A percentile compares a stretch with the other conserved stretches of the same genome.
phyloP scores from a whole-genome alignment of 2,329 filamentous ascomycete genomes.

The Plectosphaerella cucumerina region DNA sequence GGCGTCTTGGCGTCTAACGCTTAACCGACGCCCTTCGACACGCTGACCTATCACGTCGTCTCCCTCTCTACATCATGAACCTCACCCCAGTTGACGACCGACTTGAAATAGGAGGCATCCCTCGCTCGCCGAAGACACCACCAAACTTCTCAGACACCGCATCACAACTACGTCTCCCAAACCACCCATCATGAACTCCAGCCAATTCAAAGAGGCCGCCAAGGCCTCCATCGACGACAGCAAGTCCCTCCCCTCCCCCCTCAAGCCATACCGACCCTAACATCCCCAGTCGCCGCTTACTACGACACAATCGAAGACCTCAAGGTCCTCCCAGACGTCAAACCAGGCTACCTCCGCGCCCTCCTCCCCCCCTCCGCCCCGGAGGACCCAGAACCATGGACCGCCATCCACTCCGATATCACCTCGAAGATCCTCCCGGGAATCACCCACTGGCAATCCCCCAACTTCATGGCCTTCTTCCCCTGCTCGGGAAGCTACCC shows the following conservation, averaged over 20 bases:
- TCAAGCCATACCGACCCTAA: constrained; percentile 4
- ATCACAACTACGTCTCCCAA: too few relatives aligned
- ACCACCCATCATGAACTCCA: constrained; percentile 65
- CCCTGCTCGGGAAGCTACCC: constrained; percentile 79
- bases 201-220: constrained; percentile 74
- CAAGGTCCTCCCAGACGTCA: constrained; percentile 71
- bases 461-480: constrained; percentile 96
- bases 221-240: constrained; percentile 79
- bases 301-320: constrained; percentile 69
- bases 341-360: constrained; percentile 80
- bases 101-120: too few relatives aligned
- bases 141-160: too few relatives aligned
- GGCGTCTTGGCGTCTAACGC: too few relatives aligned
- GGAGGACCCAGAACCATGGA: constrained; percentile 67
- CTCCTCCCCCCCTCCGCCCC: constrained; percentile 68
- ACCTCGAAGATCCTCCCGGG: constrained; percentile 85
- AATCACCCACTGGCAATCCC: constrained; percentile 90
- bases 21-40: too few relatives aligned
- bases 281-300: constrained; percentile 69
- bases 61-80: too few relatives aligned
- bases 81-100: too few relatives aligned
- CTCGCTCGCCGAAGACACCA: too few relatives aligned
- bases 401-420: constrained; percentile 76
- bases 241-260: constrained; percentile 37
- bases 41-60: too few relatives aligned